These are phyloP conservation scores for Epichloe aotearoae DNA, from an alignment of 2,329 filamentous ascomycete genomes.

Conservation along the genomic window DNA sequence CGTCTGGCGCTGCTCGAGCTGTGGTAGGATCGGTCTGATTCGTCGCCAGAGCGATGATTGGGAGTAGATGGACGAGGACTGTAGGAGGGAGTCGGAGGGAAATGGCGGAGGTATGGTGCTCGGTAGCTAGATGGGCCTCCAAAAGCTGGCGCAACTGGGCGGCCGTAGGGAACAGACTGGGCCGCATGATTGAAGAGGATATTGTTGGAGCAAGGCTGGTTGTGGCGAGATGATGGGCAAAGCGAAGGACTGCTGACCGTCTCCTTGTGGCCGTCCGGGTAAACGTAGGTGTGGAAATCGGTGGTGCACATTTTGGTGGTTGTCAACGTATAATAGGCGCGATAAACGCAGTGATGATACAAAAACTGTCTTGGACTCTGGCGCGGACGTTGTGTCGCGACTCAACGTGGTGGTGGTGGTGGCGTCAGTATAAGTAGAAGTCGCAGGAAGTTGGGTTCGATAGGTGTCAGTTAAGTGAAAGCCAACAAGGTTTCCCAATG, in stretches of 20 bases:
- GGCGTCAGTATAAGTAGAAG: too few relatives aligned
- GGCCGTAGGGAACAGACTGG: constrained; percentile 20
- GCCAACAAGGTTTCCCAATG: too few relatives aligned
- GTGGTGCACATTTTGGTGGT: constrained; percentile 35
- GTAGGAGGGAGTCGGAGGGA: constrained; percentile 30
- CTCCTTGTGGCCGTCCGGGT: constrained; percentile 29
- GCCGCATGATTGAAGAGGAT: constrained; percentile 28
- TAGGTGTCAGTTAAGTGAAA: too few relatives aligned
- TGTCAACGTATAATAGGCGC: background rate
- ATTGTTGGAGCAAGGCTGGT: constrained; percentile 28
- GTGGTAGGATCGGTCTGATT: constrained; percentile 22
- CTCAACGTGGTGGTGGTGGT: background rate
- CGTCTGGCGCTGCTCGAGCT: constrained; percentile 19
- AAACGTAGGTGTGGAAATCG: constrained; percentile 32
- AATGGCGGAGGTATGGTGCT: constrained; percentile 15
- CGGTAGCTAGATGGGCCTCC: background rate
- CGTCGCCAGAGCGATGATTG: constrained; percentile 24
- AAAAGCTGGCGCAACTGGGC: constrained; percentile 11
- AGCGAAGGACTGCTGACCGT: constrained; percentile 21
- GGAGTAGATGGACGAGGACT: constrained; percentile 18
- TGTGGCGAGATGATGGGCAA: constrained; percentile 26
- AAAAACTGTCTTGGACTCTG: background rate
- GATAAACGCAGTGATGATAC: background rate
- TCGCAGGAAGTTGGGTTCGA: too few relatives aligned
- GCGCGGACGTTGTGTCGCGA: background rate